Evolutionary conservation across 2,329 filamentous ascomycete genomes (phyloP).

Genomic region (Raffaelea ambrosiae): DNA sequence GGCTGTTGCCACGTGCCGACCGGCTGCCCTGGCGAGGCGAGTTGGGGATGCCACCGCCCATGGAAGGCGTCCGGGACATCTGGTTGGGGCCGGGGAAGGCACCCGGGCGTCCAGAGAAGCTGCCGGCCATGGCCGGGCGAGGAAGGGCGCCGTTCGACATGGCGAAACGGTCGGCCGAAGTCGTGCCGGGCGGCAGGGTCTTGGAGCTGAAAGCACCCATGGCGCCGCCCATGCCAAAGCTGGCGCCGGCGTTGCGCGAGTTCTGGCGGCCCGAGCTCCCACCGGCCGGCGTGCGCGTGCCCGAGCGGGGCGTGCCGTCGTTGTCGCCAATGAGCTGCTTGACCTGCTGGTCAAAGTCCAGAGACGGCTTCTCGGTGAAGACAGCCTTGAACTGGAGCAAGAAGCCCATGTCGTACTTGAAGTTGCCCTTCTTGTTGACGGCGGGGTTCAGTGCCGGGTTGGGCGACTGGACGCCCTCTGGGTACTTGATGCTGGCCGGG

Average conservation of each 20-base stretch:
- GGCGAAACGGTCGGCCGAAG: constrained; percentile 66
- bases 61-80: constrained; percentile 57
- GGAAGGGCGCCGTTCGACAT: constrained; percentile 47
- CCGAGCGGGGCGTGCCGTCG: constrained; percentile 49
- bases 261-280: constrained; percentile 36
- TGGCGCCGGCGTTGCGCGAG: constrained; percentile 26
- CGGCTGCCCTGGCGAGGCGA: constrained; percentile 64
- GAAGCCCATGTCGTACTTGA: constrained; percentile 94
- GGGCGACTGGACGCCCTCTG: constrained; percentile 73
- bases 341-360: constrained; percentile 89
- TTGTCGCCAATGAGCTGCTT: constrained; percentile 76
- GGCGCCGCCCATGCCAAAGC: constrained; percentile 14
- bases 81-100: constrained; percentile 52
- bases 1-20: constrained; percentile 55
- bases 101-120: constrained; percentile 39
- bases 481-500: constrained; percentile 68
- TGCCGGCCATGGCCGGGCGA: constrained; percentile 23
- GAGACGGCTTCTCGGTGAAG: constrained; percentile 91
- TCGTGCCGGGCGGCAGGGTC: constrained; percentile 66
- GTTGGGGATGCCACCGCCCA: constrained; percentile 51
- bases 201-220: constrained; percentile 68
- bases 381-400: constrained; percentile 92
- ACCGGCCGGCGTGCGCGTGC: constrained; percentile 47
- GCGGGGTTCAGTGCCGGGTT: constrained; percentile 84
- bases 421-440: constrained; percentile 69